phyloP scores from a whole-genome alignment of 768 basidiomycete genomes.

The Xerocomus brunneocitrinus region DNA sequence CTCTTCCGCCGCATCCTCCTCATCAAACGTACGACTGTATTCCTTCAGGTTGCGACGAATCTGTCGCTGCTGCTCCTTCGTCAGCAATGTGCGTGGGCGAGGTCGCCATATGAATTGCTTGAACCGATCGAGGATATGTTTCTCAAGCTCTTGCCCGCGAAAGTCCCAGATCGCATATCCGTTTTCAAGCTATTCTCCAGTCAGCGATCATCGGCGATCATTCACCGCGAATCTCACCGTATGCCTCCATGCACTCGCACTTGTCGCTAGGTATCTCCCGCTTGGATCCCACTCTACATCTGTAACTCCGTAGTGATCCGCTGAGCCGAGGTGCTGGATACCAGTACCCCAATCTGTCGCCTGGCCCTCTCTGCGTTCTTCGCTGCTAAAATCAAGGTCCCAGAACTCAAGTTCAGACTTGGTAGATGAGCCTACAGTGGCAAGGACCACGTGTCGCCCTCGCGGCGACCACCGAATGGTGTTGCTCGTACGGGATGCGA shows the following conservation, averaged over 20 bases:
- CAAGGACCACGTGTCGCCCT: constrained; percentile 92
- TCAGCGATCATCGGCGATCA: constrained; percentile 7
- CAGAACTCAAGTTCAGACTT: constrained; percentile 99
- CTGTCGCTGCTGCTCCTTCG: constrained; percentile 81
- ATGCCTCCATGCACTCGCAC: constrained; percentile 92
- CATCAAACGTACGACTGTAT: constrained; percentile 88
- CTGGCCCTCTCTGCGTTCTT: constrained; percentile 45
- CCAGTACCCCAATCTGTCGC: constrained; percentile 74
- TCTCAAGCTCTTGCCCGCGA: constrained; percentile 91
- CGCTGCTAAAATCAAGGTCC: constrained; percentile 90
- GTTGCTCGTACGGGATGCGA: constrained; percentile 83
- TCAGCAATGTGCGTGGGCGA: constrained; percentile 82
- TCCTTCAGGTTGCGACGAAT: constrained; percentile 88
- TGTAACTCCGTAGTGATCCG: constrained; percentile 96
- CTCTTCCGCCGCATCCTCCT: constrained; percentile 95
- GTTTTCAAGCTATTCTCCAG: constrained; percentile 72
- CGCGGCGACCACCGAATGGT: constrained; percentile 95
- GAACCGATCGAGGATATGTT: constrained; percentile 87
- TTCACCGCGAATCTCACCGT: constrained; percentile 51
- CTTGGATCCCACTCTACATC: constrained; percentile 99
- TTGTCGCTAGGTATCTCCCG: constrained; percentile 89
- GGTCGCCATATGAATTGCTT: constrained; percentile 99
- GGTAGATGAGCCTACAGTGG: constrained; percentile 89
- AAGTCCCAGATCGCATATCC: constrained; percentile 98
- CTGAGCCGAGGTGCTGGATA: constrained; percentile 79